Evolutionary conservation across 139 green algal species (phyloP).

Genomic region (Eudorina sp.): DNA sequence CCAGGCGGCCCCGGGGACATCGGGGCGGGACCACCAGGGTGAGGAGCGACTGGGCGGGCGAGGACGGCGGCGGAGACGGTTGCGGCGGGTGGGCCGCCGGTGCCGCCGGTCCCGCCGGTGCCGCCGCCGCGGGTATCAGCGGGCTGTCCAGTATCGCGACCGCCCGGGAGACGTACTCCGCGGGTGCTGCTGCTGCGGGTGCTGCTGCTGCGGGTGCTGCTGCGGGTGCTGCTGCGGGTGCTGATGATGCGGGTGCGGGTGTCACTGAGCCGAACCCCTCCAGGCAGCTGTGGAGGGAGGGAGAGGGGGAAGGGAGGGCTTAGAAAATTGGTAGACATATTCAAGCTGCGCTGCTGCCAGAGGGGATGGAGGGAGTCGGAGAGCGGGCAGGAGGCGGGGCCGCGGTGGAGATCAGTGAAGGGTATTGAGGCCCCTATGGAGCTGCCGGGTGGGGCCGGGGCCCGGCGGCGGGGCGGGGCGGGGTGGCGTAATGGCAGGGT

Average conservation of each 20-base stretch:
- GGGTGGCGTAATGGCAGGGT: too few relatives aligned
- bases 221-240: too few relatives aligned
- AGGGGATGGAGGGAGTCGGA: too few relatives aligned
- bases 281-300: background rate
- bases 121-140: constrained; percentile 26
- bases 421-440: too few relatives aligned
- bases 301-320: background rate
- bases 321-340: too few relatives aligned
- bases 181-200: background rate
- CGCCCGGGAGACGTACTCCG: constrained; percentile 10
- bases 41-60: background rate
- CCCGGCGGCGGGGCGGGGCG: too few relatives aligned
- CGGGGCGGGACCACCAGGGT: constrained; percentile 24
- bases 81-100: background rate
- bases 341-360: too few relatives aligned
- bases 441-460: too few relatives aligned
- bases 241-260: too few relatives aligned
- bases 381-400: too few relatives aligned
- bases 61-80: background rate
- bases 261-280: background rate
- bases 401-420: too few relatives aligned
- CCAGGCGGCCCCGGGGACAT: background rate
- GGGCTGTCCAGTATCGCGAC: constrained; percentile 50
- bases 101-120: constrained; percentile 33
- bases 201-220: background rate